These are phyloP conservation scores for Fusarium secorum DNA, from an alignment of 2,329 filamentous ascomycete genomes.

Conservation along the genomic window DNA sequence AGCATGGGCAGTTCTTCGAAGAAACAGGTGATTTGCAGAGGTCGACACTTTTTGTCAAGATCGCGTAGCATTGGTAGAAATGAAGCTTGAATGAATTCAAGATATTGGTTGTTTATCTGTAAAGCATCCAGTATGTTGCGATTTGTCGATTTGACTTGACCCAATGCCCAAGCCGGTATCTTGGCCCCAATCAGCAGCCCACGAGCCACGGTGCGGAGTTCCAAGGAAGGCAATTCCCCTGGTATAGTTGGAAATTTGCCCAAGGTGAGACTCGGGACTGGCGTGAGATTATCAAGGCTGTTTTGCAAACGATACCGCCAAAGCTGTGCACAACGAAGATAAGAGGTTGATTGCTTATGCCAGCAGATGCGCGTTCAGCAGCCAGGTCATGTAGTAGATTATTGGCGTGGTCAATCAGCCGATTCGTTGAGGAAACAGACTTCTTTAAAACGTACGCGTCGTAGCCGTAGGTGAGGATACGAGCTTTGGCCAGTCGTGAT, in stretches of 20 bases:
- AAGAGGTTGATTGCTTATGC: background rate
- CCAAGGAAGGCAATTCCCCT: background rate
- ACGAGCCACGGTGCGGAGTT: background rate
- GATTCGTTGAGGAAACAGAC: background rate
- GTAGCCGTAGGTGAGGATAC: background rate
- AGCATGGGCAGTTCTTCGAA: background rate
- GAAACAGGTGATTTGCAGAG: background rate
- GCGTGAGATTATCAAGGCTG: background rate
- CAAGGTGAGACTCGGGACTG: background rate
- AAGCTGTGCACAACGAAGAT: background rate
- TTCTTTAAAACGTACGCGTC: background rate
- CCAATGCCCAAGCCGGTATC: fast-evolving
- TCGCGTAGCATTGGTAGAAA: background rate
- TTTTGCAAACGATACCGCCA: background rate
- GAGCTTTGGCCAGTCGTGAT: background rate
- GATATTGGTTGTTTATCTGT: background rate
- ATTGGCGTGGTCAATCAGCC: background rate
- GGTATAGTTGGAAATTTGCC: background rate
- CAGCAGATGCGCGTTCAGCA: background rate
- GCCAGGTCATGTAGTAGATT: background rate
- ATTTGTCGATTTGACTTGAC: background rate
- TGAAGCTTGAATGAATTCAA: background rate
- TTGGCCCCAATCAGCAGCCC: background rate
- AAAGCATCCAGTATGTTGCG: background rate
- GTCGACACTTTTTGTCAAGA: background rate